These are phyloP conservation scores for Aspergillus texensis DNA, from an alignment of 2,329 filamentous ascomycete genomes.

Conservation along the genomic window DNA sequence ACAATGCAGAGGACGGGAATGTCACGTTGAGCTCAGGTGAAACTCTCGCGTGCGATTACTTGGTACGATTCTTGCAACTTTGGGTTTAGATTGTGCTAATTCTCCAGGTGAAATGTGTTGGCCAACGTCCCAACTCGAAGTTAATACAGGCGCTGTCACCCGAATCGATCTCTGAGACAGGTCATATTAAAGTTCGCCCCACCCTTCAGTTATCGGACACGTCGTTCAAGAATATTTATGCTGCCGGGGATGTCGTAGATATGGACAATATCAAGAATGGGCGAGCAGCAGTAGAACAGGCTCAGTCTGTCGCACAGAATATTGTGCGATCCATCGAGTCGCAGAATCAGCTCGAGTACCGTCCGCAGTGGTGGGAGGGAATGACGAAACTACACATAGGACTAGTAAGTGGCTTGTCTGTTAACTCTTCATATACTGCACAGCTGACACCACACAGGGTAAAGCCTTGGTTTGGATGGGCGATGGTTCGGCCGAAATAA, in stretches of 20 bases:
- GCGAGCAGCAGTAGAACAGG: slow-evolving; percentile 58
- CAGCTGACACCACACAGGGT: slow-evolving; percentile 37
- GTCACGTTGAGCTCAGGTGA: slow-evolving; percentile 52
- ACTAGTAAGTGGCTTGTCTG: slow-evolving; percentile 43
- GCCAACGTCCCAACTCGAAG: slow-evolving; percentile 60
- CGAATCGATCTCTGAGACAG: slow-evolving; percentile 48
- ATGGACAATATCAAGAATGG: slow-evolving; percentile 56
- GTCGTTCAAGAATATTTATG: slow-evolving; percentile 57
- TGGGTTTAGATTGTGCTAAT: neutral
- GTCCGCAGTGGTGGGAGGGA: slow-evolving; percentile 51
- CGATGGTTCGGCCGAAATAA: slow-evolving; percentile 48
- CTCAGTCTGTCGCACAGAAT: slow-evolving; percentile 57
- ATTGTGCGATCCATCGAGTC: slow-evolving; percentile 53
- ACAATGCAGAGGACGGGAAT: slow-evolving; percentile 37
- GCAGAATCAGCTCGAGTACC: slow-evolving; percentile 46
- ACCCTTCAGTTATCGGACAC: slow-evolving; percentile 60
- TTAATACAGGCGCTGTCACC: slow-evolving; percentile 52
- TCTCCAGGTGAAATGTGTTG: slow-evolving; percentile 59
- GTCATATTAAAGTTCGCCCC: slow-evolving; percentile 57
- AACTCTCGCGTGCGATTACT: slow-evolving; percentile 53
- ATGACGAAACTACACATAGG: slow-evolving; percentile 59
- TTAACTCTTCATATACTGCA: neutral
- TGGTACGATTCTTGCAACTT: slow-evolving; percentile 38
- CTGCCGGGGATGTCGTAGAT: slow-evolving; percentile 66
- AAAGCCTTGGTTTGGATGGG: slow-evolving; percentile 50